Percentiles rank a stretch among this genome's conserved stretches.
Evolutionary conservation across 1,284 basidiomycete species (phyloP).

Genomic region (Cystobasidium slooffiae): DNA sequence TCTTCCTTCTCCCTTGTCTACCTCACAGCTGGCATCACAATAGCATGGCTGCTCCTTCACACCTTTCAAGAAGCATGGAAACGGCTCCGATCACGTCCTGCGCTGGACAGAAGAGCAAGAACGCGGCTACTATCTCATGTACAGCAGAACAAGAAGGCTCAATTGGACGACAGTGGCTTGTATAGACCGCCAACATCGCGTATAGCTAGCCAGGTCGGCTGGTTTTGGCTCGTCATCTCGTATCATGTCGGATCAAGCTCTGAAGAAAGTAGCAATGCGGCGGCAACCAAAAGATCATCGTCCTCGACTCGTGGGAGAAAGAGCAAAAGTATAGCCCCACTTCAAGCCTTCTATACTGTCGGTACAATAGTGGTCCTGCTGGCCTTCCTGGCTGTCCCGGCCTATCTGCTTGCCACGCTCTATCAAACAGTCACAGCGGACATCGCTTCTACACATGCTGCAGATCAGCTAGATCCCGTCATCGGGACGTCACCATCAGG

Average conservation of each 20-base stretch:
- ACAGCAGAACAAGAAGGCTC: neutral
- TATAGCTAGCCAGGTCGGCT: neutral
- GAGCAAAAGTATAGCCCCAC: neutral
- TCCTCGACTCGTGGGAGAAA: neutral
- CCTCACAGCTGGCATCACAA: neutral
- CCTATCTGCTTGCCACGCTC: neutral
- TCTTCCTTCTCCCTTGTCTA: neutral
- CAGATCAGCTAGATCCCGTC: neutral
- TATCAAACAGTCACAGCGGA: neutral
- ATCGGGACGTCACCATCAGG: neutral
- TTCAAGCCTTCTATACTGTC: slow-evolving; percentile 10
- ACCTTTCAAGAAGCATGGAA: neutral
- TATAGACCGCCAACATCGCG: no score
- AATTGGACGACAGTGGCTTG: neutral
- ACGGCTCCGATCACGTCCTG: slow-evolving; percentile 4
- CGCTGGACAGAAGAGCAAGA: neutral
- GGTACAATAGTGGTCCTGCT: neutral
- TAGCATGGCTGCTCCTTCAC: neutral
- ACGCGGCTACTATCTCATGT: neutral
- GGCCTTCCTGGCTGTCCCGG: slow-evolving; percentile 1
- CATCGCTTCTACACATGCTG: neutral
- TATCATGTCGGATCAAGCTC: neutral
- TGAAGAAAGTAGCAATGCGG: no score
- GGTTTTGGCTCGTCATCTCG: slow-evolving; percentile 14
- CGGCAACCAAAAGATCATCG: neutral